Evolutionary conservation across 1,284 basidiomycete species (phyloP).

Genomic region (Cystobasidiaceae sp.): DNA sequence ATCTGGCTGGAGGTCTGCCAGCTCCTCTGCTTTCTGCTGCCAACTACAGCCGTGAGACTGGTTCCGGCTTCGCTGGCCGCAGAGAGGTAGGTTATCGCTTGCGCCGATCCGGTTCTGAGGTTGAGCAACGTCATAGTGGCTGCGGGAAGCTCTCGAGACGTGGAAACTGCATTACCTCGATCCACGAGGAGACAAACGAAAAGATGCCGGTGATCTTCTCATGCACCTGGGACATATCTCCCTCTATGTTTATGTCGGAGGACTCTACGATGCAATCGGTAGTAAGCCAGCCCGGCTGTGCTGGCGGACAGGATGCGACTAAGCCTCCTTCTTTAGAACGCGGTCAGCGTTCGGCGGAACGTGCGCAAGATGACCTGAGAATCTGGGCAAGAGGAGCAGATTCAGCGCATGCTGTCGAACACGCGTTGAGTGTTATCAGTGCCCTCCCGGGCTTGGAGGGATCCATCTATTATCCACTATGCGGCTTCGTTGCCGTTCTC

Average conservation of each 20-base stretch:
- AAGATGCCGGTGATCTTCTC: slow-evolving; percentile 26
- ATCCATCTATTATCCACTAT: slow-evolving; percentile 33
- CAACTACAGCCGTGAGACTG: slow-evolving; percentile 22
- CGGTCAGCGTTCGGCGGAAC: neutral
- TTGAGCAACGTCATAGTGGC: slow-evolving; percentile 27
- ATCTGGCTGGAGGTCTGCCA: slow-evolving; percentile 19
- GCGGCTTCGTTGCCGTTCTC: slow-evolving; percentile 35
- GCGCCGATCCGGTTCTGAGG: neutral
- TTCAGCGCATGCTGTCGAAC: neutral
- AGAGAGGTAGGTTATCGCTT: slow-evolving; percentile 29
- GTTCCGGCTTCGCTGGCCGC: slow-evolving; percentile 35
- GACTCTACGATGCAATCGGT: slow-evolving; percentile 36
- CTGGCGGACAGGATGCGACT: neutral
- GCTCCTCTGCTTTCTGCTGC: slow-evolving; percentile 25
- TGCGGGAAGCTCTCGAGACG: slow-evolving; percentile 33
- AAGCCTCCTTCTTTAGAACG: neutral
- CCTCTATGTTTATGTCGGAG: slow-evolving; percentile 32
- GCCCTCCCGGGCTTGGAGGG: slow-evolving; percentile 21
- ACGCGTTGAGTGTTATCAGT: slow-evolving; percentile 12
- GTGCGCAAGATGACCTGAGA: neutral
- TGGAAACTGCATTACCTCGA: slow-evolving; percentile 35
- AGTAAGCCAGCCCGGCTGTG: slow-evolving; percentile 33
- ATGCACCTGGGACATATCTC: slow-evolving; percentile 38
- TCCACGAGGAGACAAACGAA: neutral
- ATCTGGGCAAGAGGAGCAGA: too few species aligned